phyloP scores from a whole-genome alignment of 306 rosid genomes.

The Cicer arietinum region DNA sequence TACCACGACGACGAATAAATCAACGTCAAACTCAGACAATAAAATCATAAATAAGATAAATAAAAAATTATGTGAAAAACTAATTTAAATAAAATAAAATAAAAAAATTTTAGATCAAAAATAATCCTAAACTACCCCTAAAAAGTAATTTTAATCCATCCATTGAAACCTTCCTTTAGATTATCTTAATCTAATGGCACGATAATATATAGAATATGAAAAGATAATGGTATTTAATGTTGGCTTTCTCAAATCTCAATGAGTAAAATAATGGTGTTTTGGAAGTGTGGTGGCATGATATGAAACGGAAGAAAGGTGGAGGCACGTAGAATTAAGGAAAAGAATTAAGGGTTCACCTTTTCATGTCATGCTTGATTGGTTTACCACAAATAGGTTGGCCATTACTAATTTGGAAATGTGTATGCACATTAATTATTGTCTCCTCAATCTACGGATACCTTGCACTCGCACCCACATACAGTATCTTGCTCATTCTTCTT shows the following conservation, averaged over 20 bases:
- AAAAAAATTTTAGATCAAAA: too few species aligned
- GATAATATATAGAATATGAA: conserved; percentile 45
- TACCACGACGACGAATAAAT: too few species aligned
- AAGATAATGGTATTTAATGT: conserved; percentile 48
- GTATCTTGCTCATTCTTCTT: too few species aligned
- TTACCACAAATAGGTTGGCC: conserved; percentile 31
- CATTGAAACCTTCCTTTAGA: too few species aligned
- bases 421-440: not conserved
- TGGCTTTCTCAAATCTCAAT: conserved; percentile 39
- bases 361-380: conserved; percentile 20
- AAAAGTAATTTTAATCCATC: too few species aligned
- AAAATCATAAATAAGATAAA: too few species aligned
- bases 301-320: conserved; percentile 32
- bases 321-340: conserved; percentile 18
- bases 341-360: too few species aligned
- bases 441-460: conserved; percentile 27
- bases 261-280: conserved; percentile 36
- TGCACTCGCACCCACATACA: conserved; percentile 4
- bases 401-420: conserved; percentile 42
- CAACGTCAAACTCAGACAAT: accelerated
- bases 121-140: too few species aligned
- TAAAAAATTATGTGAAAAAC: too few species aligned
- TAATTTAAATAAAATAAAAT: too few species aligned
- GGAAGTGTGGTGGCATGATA: conserved; percentile 34
- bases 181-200: conserved; percentile 17